These are phyloP conservation scores for Aspergillus sp. DNA, from an alignment of 2,329 filamentous ascomycete species.

Conservation along the genomic window DNA sequence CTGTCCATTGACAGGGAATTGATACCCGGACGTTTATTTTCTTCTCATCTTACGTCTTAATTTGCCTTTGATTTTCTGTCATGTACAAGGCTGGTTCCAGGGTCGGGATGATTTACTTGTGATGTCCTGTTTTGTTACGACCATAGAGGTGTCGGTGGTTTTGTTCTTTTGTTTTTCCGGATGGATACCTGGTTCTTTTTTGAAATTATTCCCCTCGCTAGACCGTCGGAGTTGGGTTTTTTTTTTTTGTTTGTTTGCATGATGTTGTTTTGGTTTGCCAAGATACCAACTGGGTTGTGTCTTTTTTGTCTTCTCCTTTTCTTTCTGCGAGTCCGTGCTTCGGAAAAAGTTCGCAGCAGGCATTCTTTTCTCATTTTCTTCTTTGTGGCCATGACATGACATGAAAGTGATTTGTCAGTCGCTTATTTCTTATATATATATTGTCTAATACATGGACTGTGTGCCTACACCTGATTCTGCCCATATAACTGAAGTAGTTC, in stretches of 20 bases:
- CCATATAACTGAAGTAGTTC: background rate
- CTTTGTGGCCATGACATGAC: too few relatives aligned
- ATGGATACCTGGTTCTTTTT: conserved; percentile 20
- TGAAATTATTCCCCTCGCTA: conserved; percentile 30
- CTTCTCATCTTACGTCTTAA: conserved; percentile 9
- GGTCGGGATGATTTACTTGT: background rate
- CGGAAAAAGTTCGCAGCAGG: conserved; percentile 10
- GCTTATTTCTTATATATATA: background rate
- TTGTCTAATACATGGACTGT: background rate
- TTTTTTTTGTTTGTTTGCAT: conserved; percentile 6
- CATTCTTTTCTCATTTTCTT: conserved; percentile 3
- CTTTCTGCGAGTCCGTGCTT: conserved; percentile 12
- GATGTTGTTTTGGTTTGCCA: background rate
- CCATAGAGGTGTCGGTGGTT: conserved; percentile 34
- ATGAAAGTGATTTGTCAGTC: background rate
- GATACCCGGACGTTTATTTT: conserved; percentile 19
- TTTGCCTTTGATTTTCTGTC: conserved; percentile 10
- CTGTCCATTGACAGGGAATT: conserved; percentile 17
- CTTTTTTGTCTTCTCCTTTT: background rate
- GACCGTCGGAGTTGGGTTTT: conserved; percentile 24
- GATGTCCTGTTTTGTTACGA: conserved; percentile 23
- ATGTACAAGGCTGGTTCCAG: conserved; percentile 5
- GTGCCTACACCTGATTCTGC: background rate
- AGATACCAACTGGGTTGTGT: too few relatives aligned
- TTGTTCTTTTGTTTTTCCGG: conserved; percentile 12